Percentiles rank a stretch among this genome's conserved stretches.
Conservation (phyloP, 2,329 filamentous ascomycete genomes). For the Fusarium agapanthi region DNA sequence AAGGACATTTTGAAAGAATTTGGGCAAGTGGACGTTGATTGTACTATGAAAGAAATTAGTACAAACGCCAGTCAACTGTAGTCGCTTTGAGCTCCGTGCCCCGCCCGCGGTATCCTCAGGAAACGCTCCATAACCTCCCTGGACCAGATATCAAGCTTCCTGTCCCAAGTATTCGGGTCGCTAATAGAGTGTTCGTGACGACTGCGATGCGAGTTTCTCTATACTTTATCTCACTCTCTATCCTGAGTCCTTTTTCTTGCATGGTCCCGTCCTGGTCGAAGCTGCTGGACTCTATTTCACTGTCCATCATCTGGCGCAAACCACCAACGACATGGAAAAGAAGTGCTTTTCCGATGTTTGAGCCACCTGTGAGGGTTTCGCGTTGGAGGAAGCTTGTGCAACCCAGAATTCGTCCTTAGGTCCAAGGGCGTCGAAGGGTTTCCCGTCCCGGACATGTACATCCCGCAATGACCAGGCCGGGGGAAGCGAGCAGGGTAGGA, state of each 20-base stretch:
- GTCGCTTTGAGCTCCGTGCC: constrained; percentile 31
- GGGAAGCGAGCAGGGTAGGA: not conserved
- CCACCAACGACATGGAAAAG: not conserved
- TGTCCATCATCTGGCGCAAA: not conserved
- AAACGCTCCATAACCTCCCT: not conserved
- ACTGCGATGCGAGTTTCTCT: not conserved
- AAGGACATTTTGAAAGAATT: constrained; percentile 75
- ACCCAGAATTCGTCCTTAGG: not conserved
- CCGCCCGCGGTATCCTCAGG: constrained; percentile 21
- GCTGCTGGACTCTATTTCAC: not conserved
- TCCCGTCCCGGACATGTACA: not conserved
- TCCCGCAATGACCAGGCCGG: not conserved
- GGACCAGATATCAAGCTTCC: not conserved
- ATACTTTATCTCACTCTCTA: not conserved
- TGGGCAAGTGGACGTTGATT: constrained; percentile 33
- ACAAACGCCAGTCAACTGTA: constrained; percentile 14
- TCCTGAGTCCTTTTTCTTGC: not conserved
- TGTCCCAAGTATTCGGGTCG: not conserved
- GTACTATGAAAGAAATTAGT: constrained; percentile 40
- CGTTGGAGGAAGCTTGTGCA: not conserved
- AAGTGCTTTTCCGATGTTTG: too few species aligned
- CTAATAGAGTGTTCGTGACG: not conserved
- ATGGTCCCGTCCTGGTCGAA: not conserved
- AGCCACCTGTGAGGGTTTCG: too few species aligned
- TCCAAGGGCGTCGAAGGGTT: not conserved